Base-by-base conservation (phyloP, 2,329 filamentous ascomycete genomes). In the Xylaria sp. region DNA sequence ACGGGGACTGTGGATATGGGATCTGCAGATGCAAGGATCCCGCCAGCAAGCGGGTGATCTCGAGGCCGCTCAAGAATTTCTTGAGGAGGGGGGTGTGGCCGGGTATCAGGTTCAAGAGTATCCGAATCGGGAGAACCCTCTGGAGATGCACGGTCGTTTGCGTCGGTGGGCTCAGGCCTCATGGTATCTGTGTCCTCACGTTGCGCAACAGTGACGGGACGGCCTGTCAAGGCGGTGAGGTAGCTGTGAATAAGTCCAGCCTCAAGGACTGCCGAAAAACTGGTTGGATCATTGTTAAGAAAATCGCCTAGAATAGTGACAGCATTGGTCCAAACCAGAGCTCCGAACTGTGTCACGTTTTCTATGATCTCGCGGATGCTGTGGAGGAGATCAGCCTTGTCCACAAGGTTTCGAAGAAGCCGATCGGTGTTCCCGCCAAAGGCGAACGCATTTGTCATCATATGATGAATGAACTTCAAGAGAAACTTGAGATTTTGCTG, bases 231-330 rank as follows among this genome's bases (percentile, higher is more conserved):
- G 3, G 93, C 88, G 75, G 94, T 89, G 13, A 99, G 82, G 60
- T 97, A 90, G 53, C 88, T 91, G 73, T 90, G 90, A 71, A 95
- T 93, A 69, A 99, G 84, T 21, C 93, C 93, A 52, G 95, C 94
- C 77, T 99, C 95, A 13, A 92, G 92, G 67, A 99, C 95, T 23
- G 97, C 92, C 27, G 92, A 90, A 74, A 97, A 99, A 75, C 95
- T 99, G 0, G 95, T 99, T 0, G 95, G 95, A 72, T 99, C 95
- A 73, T 98, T 97, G 77, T 99, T 96, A 70, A 99, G 96, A 76
- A 99, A 99, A 70, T 92, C 94, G 72, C 92, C 95, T 52, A 99
- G 81, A 58, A 97, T 94, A 56, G 90, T 93, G 64, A 97, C 92
- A 6, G 93, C 90, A 74, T 93, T 93, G 49, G 93, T 97, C 95